Percentiles rank a stretch among this genome's conserved stretches.
Evolutionary conservation across 2,329 filamentous ascomycete genomes (phyloP).

Genomic region (Colletotrichum sp.): DNA sequence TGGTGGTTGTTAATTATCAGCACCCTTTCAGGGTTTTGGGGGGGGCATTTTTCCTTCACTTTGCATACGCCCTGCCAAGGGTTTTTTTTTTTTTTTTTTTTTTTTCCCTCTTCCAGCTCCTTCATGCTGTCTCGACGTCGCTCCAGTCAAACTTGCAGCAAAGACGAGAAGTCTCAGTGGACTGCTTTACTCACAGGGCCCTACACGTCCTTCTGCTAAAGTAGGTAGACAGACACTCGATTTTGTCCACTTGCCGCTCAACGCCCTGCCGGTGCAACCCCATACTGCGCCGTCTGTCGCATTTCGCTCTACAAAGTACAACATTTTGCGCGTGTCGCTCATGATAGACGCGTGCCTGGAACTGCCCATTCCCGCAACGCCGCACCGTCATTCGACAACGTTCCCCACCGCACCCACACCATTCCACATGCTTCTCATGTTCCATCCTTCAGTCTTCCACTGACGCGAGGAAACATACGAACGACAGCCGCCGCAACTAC

Average conservation of each 20-base stretch:
- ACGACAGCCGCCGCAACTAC: neutral
- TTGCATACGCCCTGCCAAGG: too few species aligned
- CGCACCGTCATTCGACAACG: neutral
- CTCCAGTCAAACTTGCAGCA: neutral
- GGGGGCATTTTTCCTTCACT: too few species aligned
- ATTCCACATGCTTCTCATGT: neutral
- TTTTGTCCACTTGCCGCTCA: neutral
- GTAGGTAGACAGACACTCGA: neutral
- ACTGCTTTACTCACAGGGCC: neutral
- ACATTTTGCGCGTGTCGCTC: neutral
- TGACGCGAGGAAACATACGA: neutral
- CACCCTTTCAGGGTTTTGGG: too few species aligned
- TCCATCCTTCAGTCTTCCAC: neutral
- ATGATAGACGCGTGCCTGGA: constrained; percentile 4
- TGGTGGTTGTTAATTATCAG: too few species aligned
- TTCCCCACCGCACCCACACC: constrained; percentile 1
- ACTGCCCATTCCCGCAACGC: neutral
- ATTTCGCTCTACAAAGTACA: neutral
- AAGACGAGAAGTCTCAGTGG: neutral
- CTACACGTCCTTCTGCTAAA: neutral
- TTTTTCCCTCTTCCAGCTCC: neutral
- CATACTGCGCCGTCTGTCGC: neutral
- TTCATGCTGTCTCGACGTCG: neutral
- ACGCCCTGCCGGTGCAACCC: neutral
- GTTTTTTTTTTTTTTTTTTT: neutral